phyloP scores from a whole-genome alignment of 345 rosid species.

The Lagerstroemia speciosa region DNA sequence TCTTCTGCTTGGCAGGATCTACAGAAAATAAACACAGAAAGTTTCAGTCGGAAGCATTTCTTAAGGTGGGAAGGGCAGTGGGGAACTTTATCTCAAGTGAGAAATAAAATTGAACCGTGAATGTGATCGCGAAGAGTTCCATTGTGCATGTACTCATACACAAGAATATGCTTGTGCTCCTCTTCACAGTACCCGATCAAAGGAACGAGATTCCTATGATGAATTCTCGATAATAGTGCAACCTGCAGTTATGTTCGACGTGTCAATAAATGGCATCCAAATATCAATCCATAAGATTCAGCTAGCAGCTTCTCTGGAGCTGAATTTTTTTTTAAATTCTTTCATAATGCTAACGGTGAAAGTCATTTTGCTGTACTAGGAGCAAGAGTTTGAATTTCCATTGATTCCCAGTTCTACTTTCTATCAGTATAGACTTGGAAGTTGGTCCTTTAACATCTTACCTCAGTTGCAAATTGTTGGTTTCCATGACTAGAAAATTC shows the following conservation, averaged over 20 bases:
- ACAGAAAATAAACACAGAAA: constrained; percentile 3
- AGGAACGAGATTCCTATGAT: constrained; percentile 94
- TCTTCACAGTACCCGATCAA: constrained; percentile 94
- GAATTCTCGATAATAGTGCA: constrained; percentile 90
- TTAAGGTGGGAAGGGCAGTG: not conserved
- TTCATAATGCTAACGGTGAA: not conserved
- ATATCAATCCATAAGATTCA: not conserved
- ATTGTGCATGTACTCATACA: constrained; percentile 96
- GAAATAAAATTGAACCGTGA: constrained; percentile 38
- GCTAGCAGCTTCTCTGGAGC: not conserved
- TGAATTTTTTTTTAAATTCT: not conserved
- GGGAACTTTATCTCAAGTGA: not conserved
- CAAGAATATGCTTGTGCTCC: constrained; percentile 55
- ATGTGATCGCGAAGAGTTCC: constrained; percentile 81
- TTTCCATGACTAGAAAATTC: constrained; percentile 56
- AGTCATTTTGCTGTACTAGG: not conserved
- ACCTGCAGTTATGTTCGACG: constrained; percentile 35
- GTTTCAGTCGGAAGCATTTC: not conserved
- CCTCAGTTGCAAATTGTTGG: constrained; percentile 96
- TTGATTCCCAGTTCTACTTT: not conserved
- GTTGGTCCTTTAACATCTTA: constrained; percentile 9
- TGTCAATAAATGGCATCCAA: not conserved
- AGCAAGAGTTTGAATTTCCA: not conserved
- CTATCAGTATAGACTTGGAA: not conserved
- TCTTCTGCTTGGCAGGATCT: constrained; percentile 58